phyloP scores from a whole-genome alignment of 2,329 filamentous ascomycete genomes.

The Grosmannia penicillata region DNA sequence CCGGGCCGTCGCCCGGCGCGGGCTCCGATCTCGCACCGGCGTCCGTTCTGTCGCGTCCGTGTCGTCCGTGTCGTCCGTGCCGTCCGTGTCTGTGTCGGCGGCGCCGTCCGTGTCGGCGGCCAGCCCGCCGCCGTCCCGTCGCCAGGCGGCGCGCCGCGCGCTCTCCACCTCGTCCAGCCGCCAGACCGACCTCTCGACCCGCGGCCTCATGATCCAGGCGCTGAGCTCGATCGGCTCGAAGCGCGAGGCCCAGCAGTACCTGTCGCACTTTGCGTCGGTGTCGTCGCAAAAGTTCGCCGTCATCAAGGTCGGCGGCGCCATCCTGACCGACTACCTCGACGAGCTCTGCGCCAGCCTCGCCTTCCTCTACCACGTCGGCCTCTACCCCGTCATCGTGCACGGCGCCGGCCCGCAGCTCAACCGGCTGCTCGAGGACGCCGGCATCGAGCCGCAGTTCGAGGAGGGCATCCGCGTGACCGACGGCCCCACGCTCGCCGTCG shows the following conservation, averaged over 20 bases:
- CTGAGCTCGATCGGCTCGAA: slow-evolving; percentile 94
- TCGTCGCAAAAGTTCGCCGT: slow-evolving; percentile 96
- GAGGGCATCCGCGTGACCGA: slow-evolving; percentile 94
- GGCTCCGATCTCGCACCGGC: slow-evolving; percentile 16
- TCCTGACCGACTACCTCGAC: slow-evolving; percentile 86
- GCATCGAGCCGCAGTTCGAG: slow-evolving; percentile 89
- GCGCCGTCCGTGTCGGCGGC: background rate
- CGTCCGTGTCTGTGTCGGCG: background rate
- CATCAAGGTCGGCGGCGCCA: slow-evolving; percentile 94
- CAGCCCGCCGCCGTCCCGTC: background rate
- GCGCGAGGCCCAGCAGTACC: slow-evolving; percentile 91
- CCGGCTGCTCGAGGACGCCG: slow-evolving; percentile 73
- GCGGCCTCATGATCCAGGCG: slow-evolving; percentile 74
- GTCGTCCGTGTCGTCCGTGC: background rate
- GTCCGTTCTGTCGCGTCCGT: background rate
- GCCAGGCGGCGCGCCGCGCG: slow-evolving; percentile 15
- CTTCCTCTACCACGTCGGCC: slow-evolving; percentile 85
- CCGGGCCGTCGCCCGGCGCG: slow-evolving; percentile 28
- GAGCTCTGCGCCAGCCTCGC: slow-evolving; percentile 79
- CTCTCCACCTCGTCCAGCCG: slow-evolving; percentile 19
- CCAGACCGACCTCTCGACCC: slow-evolving; percentile 42
- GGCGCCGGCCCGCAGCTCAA: slow-evolving; percentile 93
- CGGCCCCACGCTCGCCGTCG: slow-evolving; percentile 82
- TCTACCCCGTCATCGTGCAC: slow-evolving; percentile 92
- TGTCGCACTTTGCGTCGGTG: slow-evolving; percentile 92